Evolutionary conservation across 345 rosid species (phyloP).

Genomic region (Atalantia buxifolia): DNA sequence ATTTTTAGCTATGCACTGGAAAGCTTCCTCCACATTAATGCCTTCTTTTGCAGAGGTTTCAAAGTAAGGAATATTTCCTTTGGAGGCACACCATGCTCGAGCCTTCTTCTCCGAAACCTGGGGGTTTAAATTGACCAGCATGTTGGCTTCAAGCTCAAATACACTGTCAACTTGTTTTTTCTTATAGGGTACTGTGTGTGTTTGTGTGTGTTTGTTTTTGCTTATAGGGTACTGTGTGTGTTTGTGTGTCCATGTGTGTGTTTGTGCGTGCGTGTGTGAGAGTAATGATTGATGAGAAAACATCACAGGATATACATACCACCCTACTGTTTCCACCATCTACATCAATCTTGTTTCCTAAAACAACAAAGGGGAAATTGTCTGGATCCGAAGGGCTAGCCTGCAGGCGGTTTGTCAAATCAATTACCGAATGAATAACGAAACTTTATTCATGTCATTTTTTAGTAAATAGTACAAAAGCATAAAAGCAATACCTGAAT

Average conservation of each 20-base stretch:
- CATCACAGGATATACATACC: constrained; percentile 36
- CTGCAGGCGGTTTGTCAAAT: constrained; percentile 37
- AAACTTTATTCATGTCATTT: not conserved
- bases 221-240: not conserved
- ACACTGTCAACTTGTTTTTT: not conserved
- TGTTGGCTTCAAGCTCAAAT: not conserved
- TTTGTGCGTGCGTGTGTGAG: not conserved
- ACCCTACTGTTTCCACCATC: constrained; percentile 94
- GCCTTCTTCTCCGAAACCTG: constrained; percentile 98
- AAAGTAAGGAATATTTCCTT: constrained; percentile 95
- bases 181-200: not conserved
- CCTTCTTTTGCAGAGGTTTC: constrained; percentile 99
- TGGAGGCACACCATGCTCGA: constrained; percentile 96
- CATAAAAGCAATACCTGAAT: constrained; percentile 52
- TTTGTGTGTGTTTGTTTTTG: not conserved
- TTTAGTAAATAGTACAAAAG: not conserved
- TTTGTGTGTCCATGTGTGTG: not conserved
- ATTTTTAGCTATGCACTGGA: constrained; percentile 90
- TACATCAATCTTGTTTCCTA: constrained; percentile 87
- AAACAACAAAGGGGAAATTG: constrained; percentile 89
- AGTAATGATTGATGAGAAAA: not conserved
- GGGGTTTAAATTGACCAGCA: constrained; percentile 8
- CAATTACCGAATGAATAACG: not conserved
- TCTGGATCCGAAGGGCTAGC: constrained; percentile 97
- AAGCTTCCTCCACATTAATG: constrained; percentile 94